Evolutionary conservation across 140 eudicot genomes (phyloP), one percentile per base, ranked within the genome.

Genomic region (Flaveria floridana): DNA sequence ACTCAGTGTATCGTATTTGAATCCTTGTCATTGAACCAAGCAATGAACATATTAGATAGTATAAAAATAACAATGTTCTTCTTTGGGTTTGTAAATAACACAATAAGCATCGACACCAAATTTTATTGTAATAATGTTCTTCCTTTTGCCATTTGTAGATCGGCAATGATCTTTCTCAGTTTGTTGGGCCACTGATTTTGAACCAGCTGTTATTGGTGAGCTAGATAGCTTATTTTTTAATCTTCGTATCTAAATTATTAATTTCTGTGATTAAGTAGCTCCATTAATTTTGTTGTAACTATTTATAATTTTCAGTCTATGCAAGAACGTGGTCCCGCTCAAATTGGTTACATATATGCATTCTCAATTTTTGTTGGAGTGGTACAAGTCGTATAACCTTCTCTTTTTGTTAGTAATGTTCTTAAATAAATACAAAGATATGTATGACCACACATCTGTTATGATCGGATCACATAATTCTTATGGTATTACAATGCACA

Each of bases 91-190:
- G 34, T 41, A 18, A 41, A 41, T 66, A 18, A 39, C 14, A 57
- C 34, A 20, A 0, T 20, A 21, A 57, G 25, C 48, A 13, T 30
- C 47, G 2, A 0, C 1, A 14, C 10, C 8, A 7, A 7, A 5
- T 64, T 30, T 64, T 64, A 18, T 65, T 30, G 15, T 64, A 64
- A 65, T 65, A 34, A 8, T 34, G 50, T 37, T n/a, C 44, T 10
- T 56, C 50, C 6, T 14, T 65, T 65, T 20, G 46, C 7, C 68
- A 65, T 62, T 78, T 89, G 82, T 80, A 92, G 98, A 80, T 92
- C 15, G 92, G 92, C 14, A 92, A 85, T 78, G 98, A 92, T 85
- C 96, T 89, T 83, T 87, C 96, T 23, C 96, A 89, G 82, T 88
- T 92, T 78, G 89, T 87, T 34, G 98, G 98, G 39, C 98, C 96